These are phyloP conservation scores for Lotmaria passim DNA, from an alignment of 208 protist genomes.

Conservation along the genomic window DNA sequence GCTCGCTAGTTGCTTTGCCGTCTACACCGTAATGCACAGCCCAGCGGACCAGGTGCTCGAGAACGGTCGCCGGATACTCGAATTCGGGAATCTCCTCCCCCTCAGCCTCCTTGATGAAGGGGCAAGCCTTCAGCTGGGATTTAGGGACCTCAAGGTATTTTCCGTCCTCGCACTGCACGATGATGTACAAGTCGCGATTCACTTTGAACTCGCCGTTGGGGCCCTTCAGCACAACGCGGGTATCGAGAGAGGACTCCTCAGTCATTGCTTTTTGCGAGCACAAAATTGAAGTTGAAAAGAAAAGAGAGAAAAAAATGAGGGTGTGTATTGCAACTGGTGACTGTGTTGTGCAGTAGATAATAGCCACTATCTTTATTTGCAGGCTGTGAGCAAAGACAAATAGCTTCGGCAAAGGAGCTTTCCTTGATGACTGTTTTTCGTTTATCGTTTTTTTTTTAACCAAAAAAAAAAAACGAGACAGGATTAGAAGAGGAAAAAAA, in stretches of 20 bases:
- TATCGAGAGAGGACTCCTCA: constrained; percentile 28
- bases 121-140: constrained; percentile 33
- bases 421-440: not conserved
- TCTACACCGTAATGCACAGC: constrained; percentile 59
- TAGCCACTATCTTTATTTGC: no score
- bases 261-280: constrained; percentile 11
- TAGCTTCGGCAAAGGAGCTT: not conserved
- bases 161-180: constrained; percentile 71
- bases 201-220: constrained; percentile 44
- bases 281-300: not conserved
- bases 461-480: not conserved
- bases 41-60: constrained; percentile 71
- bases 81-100: constrained; percentile 51
- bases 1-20: constrained; percentile 50
- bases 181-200: constrained; percentile 25
- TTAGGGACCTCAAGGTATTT: constrained; percentile 60
- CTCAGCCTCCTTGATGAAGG: constrained; percentile 48
- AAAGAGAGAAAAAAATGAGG: constrained; percentile 5
- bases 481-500: not conserved
- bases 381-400: not conserved
- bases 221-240: constrained; percentile 39
- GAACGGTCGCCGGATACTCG: constrained; percentile 59
- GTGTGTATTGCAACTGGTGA: no score
- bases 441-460: not conserved
- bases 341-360: no score